Base-by-base conservation (phyloP, 768 basidiomycete genomes). In the Podaxis pistillaris region DNA sequence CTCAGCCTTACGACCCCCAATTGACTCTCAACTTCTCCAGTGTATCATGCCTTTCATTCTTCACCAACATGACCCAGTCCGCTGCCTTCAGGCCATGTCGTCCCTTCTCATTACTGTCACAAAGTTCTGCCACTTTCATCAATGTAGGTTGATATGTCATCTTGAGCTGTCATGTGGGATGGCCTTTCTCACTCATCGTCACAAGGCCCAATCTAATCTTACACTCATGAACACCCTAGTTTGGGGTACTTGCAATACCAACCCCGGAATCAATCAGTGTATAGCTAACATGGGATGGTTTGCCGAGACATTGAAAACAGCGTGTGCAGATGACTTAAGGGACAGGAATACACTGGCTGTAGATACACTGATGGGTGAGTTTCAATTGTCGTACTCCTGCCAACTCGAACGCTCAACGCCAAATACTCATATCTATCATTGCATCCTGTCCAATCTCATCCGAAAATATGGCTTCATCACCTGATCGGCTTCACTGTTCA, bases 181-280 rank as follows among this genome's bases (percentile, higher is more conserved):
- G 26, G 6, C 6, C 44, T 41, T 51, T 66, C 7, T 69, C 63
- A 55, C 26, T 65, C 47, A 36, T 37, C n/a, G 57, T 52, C 62
- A 40, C 62, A 92, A 60, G 90, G 86, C 87, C 38, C 88, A 90
- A 74, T 69, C 72, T 2, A 86, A 90, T 73, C 69, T 85, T 44
- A 82, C 84, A 1, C 70, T 81, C 38, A 78, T 92, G 68, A 94
- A 93, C 68, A 72, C 77, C 8, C 77, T 92, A 55, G 69, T 94
- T 6, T 91, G 90, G 87, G 90, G 90, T 2, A 91, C 89, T 0
- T 95, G 93, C 72, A 88, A 92, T 67, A 90, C 90, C 5, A 74
- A 70, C 15, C 68, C 73, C 0, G 68, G 71, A 2, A 70, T 75
- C 13, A 77, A 73, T 24, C 80, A 87, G 63, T 95, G 93, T 67